A percentile compares a stretch with the other conserved stretches of the same genome.
These are phyloP conservation scores for Durotheca rogersii DNA, from an alignment of 495 filamentous ascomycete species.

Conservation along the genomic window DNA sequence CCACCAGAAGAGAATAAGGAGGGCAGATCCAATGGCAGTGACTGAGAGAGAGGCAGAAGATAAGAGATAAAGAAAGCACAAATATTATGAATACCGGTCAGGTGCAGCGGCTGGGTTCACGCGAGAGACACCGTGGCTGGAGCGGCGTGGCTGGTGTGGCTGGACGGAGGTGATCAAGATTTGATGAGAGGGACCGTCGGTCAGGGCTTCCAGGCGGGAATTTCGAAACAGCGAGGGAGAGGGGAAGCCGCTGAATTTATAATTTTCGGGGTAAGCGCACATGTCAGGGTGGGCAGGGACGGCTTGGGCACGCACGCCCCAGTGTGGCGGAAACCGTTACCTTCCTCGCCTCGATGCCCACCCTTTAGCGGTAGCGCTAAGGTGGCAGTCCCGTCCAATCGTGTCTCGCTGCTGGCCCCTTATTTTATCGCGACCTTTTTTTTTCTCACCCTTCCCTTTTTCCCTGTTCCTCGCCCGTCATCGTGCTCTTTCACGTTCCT, in stretches of 20 bases:
- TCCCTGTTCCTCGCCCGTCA: slow-evolving; percentile 30
- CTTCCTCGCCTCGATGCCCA: slow-evolving; percentile 31
- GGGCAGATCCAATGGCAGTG: slow-evolving; percentile 21
- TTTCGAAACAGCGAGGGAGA: slow-evolving; percentile 45
- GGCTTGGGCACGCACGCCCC: slow-evolving; percentile 32
- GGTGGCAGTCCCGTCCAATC: slow-evolving; percentile 45
- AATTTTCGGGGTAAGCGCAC: slow-evolving; percentile 42
- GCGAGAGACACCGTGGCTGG: slow-evolving; percentile 33
- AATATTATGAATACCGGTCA: slow-evolving; percentile 17
- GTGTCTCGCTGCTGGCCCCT: slow-evolving; percentile 39
- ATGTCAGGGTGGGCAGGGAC: slow-evolving; percentile 33
- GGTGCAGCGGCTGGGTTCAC: slow-evolving; percentile 43
- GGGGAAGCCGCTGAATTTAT: slow-evolving; percentile 51
- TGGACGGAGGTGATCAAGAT: slow-evolving; percentile 38
- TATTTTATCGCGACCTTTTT: slow-evolving; percentile 30
- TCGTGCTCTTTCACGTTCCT: slow-evolving; percentile 34
- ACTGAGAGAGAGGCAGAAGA: slow-evolving; percentile 5
- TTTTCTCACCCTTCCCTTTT: slow-evolving; percentile 27
- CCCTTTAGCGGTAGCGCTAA: slow-evolving; percentile 45
- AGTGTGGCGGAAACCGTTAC: slow-evolving; percentile 37
- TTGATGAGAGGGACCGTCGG: slow-evolving; percentile 46
- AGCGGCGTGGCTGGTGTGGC: slow-evolving; percentile 36
- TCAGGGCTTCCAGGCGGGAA: slow-evolving; percentile 51
- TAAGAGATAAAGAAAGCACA: slow-evolving; percentile 19
- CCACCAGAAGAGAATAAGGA: slow-evolving; percentile 6